Percentiles rank a stretch among this genome's conserved stretches.
phyloP scores from a whole-genome alignment of 306 rosid species.

The Boehmeria nivea region DNA sequence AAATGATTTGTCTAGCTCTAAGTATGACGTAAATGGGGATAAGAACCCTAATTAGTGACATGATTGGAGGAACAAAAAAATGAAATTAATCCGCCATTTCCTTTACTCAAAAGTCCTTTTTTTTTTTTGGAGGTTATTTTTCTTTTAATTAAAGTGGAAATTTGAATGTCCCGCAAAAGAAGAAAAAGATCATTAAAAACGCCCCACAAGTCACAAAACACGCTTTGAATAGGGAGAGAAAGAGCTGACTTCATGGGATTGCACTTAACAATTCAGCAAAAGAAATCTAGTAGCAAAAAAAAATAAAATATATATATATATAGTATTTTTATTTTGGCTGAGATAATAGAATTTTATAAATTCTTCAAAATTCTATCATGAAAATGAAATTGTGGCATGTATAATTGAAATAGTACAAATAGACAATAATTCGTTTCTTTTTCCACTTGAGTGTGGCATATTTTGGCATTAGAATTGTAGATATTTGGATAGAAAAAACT shows the following conservation, averaged over 20 bases:
- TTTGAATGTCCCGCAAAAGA: neutral
- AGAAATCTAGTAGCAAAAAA: neutral
- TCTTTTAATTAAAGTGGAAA: neutral
- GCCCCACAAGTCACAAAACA: neutral
- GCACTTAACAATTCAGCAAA: slow-evolving; percentile 13
- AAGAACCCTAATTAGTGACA: slow-evolving; percentile 9
- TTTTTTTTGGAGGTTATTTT: neutral
- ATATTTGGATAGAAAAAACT: no score
- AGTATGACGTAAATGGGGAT: neutral
- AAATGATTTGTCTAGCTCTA: no score
- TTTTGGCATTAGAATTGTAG: no score
- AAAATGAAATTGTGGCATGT: no score
- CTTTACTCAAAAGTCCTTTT: neutral
- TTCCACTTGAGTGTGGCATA: no score
- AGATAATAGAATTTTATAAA: no score
- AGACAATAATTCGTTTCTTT: no score
- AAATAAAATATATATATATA: no score
- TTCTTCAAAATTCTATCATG: no score
- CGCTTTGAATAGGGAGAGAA: slow-evolving; percentile 19
- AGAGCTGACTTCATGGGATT: slow-evolving; percentile 33
- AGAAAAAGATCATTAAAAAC: neutral
- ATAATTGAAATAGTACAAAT: no score
- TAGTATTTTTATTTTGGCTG: no score
- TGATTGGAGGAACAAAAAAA: slow-evolving; percentile 12
- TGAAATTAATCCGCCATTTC: neutral